Base-by-base conservation (phyloP, 2,329 filamentous ascomycete genomes). In the Cordyceps pruinosa region DNA sequence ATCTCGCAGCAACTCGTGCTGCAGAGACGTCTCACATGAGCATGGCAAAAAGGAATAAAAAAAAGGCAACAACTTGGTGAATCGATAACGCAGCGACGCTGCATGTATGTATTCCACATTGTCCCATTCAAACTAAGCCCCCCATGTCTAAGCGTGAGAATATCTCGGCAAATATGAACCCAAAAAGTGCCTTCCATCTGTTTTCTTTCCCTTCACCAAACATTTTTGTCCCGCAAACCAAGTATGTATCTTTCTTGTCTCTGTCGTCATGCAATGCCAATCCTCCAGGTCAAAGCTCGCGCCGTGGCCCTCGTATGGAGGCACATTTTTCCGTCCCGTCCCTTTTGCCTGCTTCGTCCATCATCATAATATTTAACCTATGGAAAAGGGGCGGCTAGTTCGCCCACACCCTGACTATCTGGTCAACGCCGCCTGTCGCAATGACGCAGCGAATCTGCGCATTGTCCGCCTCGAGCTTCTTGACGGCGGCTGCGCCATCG, bases 391-490 rank as follows among this genome's bases (percentile, higher is more conserved):
- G 15, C 1, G 5, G 7, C 42, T 62, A 78, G 66, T 78, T 79
- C 57, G 89, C 88, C 74, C 92, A 94, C 46, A 94, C 83, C 64
- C 88, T 80, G 61, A 94, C 82, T 63, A 85, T 89, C 67, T 85
- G 75, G 74, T 96, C 90, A 56, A 94, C 89, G 68, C 89, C 88
- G 21, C 88, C 90, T 1, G 90, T 94, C 6, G 90, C 90, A 65
- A 96, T 86, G 25, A 94, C 85, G 69, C 90, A 94, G 60, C 89
- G 80, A 63, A 94, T 90, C 61, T 84, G 84, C 46, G 83, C 77
- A 59, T 82, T 81, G 2, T 73, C 74, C 5, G 71, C 62, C 42
- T 72, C 67, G 52, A 81, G 78, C 67, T 86, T 85, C 66, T 69
- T 73, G 7, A 74, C 67, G 10, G 70, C 66, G 41, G 73, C 74